Evolutionary conservation across 371 early-diverging fungal genomes (phyloP), one percentile per base, ranked within the genome.

Genomic region (Mucor saturninus): DNA sequence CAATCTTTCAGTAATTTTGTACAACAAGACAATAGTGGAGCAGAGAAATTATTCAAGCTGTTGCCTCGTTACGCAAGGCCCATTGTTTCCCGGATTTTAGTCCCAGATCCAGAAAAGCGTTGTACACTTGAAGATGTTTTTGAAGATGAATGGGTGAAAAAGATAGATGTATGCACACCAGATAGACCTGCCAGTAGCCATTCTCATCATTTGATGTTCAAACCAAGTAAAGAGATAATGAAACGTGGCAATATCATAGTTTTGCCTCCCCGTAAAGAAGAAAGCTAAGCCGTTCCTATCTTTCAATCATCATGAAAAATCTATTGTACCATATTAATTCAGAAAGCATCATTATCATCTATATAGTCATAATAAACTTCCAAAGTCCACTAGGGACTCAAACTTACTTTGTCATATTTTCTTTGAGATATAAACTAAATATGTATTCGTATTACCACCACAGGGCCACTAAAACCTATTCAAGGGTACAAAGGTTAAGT

Each of bases 101-200:
- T 76, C 14, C 73, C 75, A 1, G 80, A 85, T 57, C 86, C 88
- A n/a, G 49, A 46, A 1, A 61, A 72, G 10, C 82, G 90, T 0
- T 72, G 72, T 13, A 67, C 76, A 37, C 70, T 88, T 10, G 49
- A 59, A 6, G 76, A 82, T 10, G 76, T 87, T 3, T 52, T 83
- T 15, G 66, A 61, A 0, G 82, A 84, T 63, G 67, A 75, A 15
- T 88, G 88, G 89, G 79, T 86, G 28, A 72, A 75, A 63, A 64
- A 61, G 14, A 73, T 90, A 26, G 72, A 76, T 5, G 69, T 75
- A 14, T 90, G 90, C 39, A 65, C 69, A 7, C 40, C 67, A 7
- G 74, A 79, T 2, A 51, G 59, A 32, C 67, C 75, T 54, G 71
- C 69, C 26, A 57, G 31, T 9, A 59, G 68, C 8, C 82, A 80